Evolutionary conservation across 768 basidiomycete species (phyloP), one percentile per base, ranked within the genome.

Genomic region (Clitopilus passeckerianus): DNA sequence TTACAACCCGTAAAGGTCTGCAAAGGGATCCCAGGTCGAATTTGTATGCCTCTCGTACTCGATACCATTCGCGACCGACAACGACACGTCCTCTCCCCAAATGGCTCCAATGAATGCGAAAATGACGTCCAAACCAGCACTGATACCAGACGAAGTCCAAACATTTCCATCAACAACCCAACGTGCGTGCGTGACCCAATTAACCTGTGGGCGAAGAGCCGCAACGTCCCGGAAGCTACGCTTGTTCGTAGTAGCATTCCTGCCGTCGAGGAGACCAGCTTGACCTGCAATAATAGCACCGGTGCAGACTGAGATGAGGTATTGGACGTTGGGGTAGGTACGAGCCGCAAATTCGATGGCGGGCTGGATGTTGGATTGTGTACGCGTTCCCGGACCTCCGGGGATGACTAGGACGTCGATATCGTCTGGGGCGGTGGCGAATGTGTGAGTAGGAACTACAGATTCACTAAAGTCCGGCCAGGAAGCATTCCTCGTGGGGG

Each of bases 141-240:
- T 75, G 33, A 81, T 73, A 0, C 80, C 81, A 0, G 79, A 79
- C 8, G 77, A 75, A 3, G 78, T 77, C 78, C 79, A 81, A 20
- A 80, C 67, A 59, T 80, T 80, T 10, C 75, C 79, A 63, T 79
- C 76, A 0, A 73, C 74, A 0, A 81, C 77, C 80, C 79, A 82
- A 16, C 80, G 70, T 7, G 80, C 80, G 35, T 71, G 72, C 0
- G 74, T 23, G 2, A 80, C 70, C 79, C 80, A 82, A 4, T 72
- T 61, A 7, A 80, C 77, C 53, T 75, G 66, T 1, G 70, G 66
- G 7, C 69, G 60, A n/a, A 62, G 34, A 35, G 60, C 67, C 12
- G 66, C 67, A 6, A 66, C 66, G 43, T 60, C 56, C 6, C 58
- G 64, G 67, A 70, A 80, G 10, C 57, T 59, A 1, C 63, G 62